These are phyloP conservation scores for Cruciata laevipes DNA, from an alignment of 257 asterid genomes.

Conservation along the genomic window DNA sequence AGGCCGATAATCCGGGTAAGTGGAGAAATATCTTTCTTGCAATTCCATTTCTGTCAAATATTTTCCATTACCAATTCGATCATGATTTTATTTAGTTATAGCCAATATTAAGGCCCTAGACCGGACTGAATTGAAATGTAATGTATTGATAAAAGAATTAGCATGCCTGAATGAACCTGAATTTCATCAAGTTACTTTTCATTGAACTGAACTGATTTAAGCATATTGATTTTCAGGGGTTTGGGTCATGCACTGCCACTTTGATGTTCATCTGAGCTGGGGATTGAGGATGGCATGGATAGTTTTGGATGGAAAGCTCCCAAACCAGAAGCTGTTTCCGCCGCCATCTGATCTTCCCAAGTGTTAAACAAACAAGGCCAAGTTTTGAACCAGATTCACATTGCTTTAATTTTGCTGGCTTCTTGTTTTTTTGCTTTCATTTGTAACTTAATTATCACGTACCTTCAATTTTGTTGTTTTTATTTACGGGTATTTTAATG, in stretches of 20 bases:
- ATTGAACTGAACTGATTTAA: too few relatives aligned
- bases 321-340: conserved; percentile 57
- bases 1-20: conserved; percentile 69
- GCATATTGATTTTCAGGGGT: conserved; percentile 38
- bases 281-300: conserved; percentile 78
- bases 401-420: neutral
- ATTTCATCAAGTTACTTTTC: too few relatives aligned
- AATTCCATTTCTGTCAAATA: too few relatives aligned
- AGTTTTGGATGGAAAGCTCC: conserved; percentile 61
- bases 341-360: conserved; percentile 75
- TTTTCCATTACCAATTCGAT: too few relatives aligned
- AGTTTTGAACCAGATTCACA: neutral
- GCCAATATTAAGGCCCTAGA: too few relatives aligned
- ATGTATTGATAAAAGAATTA: too few relatives aligned
- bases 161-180: too few relatives aligned
- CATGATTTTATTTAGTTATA: too few relatives aligned
- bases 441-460: conserved; percentile 11
- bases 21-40: neutral
- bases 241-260: conserved; percentile 63
- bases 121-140: too few relatives aligned
- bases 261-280: conserved; percentile 72
- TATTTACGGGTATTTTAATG: neutral
- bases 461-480: neutral
- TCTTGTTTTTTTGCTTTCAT: conserved; percentile 1
- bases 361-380: conserved; percentile 24